Evolutionary conservation across 495 filamentous ascomycete genomes (phyloP).

Genomic region (Daldinia loculata): DNA sequence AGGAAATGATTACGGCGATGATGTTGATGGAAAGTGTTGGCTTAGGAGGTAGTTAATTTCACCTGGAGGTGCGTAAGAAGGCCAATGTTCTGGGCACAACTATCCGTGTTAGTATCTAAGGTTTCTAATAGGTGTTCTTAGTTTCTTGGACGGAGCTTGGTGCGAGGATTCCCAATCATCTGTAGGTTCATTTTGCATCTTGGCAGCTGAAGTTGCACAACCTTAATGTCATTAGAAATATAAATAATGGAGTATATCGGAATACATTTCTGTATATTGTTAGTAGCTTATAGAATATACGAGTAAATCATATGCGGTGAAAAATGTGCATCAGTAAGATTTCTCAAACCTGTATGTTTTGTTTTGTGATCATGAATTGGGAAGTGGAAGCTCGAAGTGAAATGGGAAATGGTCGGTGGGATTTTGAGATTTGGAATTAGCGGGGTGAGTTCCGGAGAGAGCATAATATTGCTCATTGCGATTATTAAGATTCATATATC

Average conservation of each 20-base stretch:
- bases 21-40: neutral
- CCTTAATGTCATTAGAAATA: conserved; percentile 5
- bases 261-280: neutral
- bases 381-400: neutral
- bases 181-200: conserved; percentile 13
- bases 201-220: conserved; percentile 32
- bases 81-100: neutral
- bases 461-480: neutral
- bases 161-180: conserved; percentile 1
- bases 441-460: neutral
- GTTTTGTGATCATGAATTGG: neutral
- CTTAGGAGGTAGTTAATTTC: neutral
- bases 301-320: neutral
- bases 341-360: neutral
- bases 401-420: neutral
- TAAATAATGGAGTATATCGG: neutral
- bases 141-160: conserved; percentile 6
- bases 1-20: neutral
- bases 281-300: neutral
- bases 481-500: neutral
- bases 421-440: neutral
- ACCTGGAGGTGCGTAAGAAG: neutral
- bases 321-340: neutral
- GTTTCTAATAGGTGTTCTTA: neutral
- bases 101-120: neutral